Conservation (phyloP, 2,329 filamentous ascomycete genomes). For the Talaromyces sp. region DNA sequence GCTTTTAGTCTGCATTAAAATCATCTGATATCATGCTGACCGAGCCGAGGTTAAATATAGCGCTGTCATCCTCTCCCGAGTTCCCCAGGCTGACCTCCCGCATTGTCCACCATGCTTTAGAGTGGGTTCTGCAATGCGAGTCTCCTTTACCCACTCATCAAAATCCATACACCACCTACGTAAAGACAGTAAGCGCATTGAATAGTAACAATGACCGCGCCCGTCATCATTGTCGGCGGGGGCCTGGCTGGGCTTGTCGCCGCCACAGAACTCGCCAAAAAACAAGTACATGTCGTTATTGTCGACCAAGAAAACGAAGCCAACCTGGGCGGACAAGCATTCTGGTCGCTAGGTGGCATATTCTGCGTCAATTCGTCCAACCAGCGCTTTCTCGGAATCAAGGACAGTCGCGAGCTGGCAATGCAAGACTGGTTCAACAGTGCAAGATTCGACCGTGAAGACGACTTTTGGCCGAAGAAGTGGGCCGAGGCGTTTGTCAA, state of each 20-base stretch:
- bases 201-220: background rate
- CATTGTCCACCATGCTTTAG: background rate
- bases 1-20: background rate
- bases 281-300: constrained; percentile 21
- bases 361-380: constrained; percentile 56
- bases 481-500: constrained; percentile 64
- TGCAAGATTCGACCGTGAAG: constrained; percentile 55
- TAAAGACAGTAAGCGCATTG: background rate
- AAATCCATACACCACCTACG: background rate
- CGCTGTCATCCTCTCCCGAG: background rate
- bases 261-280: constrained; percentile 25
- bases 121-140: background rate
- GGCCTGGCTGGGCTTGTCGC: constrained; percentile 28
- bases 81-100: background rate
- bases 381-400: constrained; percentile 56
- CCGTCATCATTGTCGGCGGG: constrained; percentile 25
- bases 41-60: background rate
- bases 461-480: constrained; percentile 54
- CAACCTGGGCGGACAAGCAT: constrained; percentile 59
- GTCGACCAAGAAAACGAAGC: constrained; percentile 56
- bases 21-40: background rate
- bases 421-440: constrained; percentile 57
- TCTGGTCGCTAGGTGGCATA: constrained; percentile 60
- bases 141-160: background rate
- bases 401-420: constrained; percentile 54